Evolutionary conservation across 495 filamentous ascomycete species (phyloP).

Genomic region (Haplographium delicatum): DNA sequence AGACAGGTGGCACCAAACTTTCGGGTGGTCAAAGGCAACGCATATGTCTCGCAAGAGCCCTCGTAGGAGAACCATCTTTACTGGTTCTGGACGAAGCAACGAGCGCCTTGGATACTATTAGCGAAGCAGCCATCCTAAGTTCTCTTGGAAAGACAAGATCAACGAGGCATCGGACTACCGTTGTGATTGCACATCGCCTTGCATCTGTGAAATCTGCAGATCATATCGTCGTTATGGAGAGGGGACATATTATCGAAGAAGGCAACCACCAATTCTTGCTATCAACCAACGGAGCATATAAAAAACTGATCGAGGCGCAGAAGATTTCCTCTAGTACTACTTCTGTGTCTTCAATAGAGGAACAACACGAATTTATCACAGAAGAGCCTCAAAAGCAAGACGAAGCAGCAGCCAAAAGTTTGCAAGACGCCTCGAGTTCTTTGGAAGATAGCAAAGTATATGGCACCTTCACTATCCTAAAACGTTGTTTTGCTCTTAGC

Average conservation of each 20-base stretch:
- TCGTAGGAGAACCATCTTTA: constrained; percentile 42
- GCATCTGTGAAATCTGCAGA: constrained; percentile 58
- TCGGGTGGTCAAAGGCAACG: constrained; percentile 60
- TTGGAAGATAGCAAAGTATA: not conserved
- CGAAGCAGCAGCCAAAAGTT: not conserved
- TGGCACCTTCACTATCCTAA: constrained; percentile 13
- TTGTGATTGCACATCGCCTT: constrained; percentile 58
- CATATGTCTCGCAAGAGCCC: constrained; percentile 51
- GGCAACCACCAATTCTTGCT: constrained; percentile 68
- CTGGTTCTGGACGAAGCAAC: constrained; percentile 56
- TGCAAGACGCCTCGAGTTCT: not conserved
- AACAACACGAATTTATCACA: not conserved
- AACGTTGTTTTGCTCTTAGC: constrained; percentile 16
- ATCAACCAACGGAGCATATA: constrained; percentile 30
- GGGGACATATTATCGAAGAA: constrained; percentile 56
- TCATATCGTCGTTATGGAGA: constrained; percentile 69
- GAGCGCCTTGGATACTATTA: constrained; percentile 35
- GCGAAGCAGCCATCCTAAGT: constrained; percentile 48
- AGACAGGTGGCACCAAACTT: constrained; percentile 48
- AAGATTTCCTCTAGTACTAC: not conserved
- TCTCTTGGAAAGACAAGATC: constrained; percentile 30
- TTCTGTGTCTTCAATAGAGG: not conserved
- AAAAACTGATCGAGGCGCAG: constrained; percentile 16
- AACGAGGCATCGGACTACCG: constrained; percentile 40
- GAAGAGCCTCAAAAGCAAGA: not conserved